Conservation (phyloP, 2,329 filamentous ascomycete species). For the Clarireedia homoeocarpa region DNA sequence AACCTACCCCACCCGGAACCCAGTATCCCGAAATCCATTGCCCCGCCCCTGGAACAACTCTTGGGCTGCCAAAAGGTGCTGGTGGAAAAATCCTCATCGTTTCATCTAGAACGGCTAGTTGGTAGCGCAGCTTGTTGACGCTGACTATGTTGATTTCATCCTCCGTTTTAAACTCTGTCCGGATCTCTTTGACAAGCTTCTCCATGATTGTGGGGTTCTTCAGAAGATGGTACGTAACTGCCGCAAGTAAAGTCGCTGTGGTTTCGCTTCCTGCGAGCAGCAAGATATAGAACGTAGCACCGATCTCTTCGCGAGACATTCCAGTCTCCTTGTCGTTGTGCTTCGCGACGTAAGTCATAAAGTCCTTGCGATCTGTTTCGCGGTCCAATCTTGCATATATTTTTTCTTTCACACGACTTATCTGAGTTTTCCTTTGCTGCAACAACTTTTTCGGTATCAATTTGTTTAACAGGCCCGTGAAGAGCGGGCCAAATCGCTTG, state of each 20-base stretch:
- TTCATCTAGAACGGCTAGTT: constrained; percentile 4
- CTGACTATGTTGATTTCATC: constrained; percentile 32
- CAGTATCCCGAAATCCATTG: constrained; percentile 1
- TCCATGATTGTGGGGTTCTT: constrained; percentile 26
- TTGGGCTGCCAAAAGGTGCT: background rate
- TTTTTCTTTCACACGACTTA: constrained; percentile 15
- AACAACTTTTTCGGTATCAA: constrained; percentile 10
- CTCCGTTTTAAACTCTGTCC: constrained; percentile 30
- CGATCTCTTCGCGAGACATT: constrained; percentile 9
- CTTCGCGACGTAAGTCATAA: constrained; percentile 24
- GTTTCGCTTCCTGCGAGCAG: constrained; percentile 14
- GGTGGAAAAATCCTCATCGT: constrained; percentile 8
- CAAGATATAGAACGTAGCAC: constrained; percentile 1
- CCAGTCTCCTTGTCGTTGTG: constrained; percentile 19
- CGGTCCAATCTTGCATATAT: constrained; percentile 5
- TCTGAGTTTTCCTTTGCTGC: constrained; percentile 13
- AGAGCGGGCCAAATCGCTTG: constrained; percentile 13
- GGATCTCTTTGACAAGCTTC: constrained; percentile 34
- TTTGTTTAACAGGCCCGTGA: background rate
- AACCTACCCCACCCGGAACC: constrained; percentile 8
- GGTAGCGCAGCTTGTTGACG: constrained; percentile 4
- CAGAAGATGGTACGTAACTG: constrained; percentile 19
- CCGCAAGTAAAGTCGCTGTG: constrained; percentile 14
- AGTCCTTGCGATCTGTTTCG: constrained; percentile 29
- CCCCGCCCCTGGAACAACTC: background rate